These are phyloP conservation scores for Aspergillus costaricaensis DNA, from an alignment of 2,329 filamentous ascomycete species.

Conservation along the genomic window DNA sequence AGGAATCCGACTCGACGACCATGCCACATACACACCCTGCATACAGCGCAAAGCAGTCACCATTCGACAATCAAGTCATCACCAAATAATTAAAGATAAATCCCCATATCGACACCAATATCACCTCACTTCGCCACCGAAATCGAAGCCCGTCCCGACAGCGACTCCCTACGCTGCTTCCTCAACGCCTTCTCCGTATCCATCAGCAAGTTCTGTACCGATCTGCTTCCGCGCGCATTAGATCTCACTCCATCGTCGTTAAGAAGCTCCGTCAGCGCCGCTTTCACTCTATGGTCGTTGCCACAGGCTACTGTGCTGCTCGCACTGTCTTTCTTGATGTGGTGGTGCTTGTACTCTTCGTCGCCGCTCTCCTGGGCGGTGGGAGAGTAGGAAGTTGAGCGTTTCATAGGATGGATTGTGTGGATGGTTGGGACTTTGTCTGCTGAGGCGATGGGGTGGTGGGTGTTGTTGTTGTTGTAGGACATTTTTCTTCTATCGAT, in stretches of 20 bases:
- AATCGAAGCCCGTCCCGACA: conserved; percentile 1
- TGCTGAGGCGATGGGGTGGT: conserved; percentile 16
- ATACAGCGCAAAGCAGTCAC: too few species aligned
- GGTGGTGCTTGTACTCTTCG: not conserved
- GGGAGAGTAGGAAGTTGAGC: conserved; percentile 16
- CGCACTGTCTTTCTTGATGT: not conserved
- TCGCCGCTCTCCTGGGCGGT: not conserved
- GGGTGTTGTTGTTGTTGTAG: not conserved
- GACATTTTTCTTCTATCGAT: not conserved
- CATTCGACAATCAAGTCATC: not conserved
- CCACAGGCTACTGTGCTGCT: conserved; percentile 1
- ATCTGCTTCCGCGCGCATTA: conserved; percentile 57
- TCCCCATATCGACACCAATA: too few species aligned
- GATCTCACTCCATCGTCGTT: conserved; percentile 60
- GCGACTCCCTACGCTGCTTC: conserved; percentile 17
- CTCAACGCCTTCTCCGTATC: conserved; percentile 61
- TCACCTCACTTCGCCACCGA: not conserved
- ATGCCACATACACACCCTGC: too few species aligned
- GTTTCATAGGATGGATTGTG: conserved; percentile 11
- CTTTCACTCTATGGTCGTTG: conserved; percentile 50
- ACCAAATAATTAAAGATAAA: not conserved
- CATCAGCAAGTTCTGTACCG: conserved; percentile 62
- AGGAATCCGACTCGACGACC: too few species aligned
- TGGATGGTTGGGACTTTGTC: conserved; percentile 17
- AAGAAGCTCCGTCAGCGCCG: conserved; percentile 61